Evolutionary conservation across 2,329 filamentous ascomycete species (phyloP), one percentile per base, ranked within the genome.

Genomic region (Seiridium unicorne): DNA sequence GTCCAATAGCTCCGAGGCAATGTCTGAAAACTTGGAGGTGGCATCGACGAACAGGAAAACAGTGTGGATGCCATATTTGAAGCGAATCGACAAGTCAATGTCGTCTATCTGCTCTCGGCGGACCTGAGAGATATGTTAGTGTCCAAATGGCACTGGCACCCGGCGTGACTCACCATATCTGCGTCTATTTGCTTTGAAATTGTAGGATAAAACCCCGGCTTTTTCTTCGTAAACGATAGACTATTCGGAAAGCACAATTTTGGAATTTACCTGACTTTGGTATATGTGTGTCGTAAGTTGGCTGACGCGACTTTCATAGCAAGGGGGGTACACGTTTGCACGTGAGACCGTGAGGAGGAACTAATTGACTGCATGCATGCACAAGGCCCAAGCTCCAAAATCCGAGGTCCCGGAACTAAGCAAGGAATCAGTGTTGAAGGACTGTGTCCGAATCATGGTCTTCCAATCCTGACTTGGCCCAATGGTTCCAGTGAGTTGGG

Each of bases 11-110:
- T 86, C 81, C 18, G 78, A 66, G 60, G 86, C 86, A 61, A 90
- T 76, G 1, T 78, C 73, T 13, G 79, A 74, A 68, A 92, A 85
- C 9, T 85, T 74, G 44, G 82, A 81, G 11, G 82, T 76, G 4
- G 86, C 77, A 44, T 86, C 81, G 51, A 89, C 81, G 63, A 90
- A 87, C 60, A 93, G 79, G 67, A 90, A 85, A 64, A 92, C 80
- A 3, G 89, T 93, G 67, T 87, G 84, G 60, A 86, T 85, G 69
- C 89, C 87, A 71, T 90, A 83, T 73, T 92, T 92, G 76, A 93
- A 87, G 61, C 88, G 83, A 59, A 93, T 77, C 8, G 89, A 91
- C 62, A 72, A n/a, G 61, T 72, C 67, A 26, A 65, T 63, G 55
- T 71, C 70, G 8, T 56, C 55, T 18, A 70, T 58, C 18, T 65